A percentile compares a stretch with the other conserved stretches of the same genome.
Evolutionary conservation across 1,284 basidiomycete genomes (phyloP).

Genomic region (Pseudozyma tsukubaensis): DNA sequence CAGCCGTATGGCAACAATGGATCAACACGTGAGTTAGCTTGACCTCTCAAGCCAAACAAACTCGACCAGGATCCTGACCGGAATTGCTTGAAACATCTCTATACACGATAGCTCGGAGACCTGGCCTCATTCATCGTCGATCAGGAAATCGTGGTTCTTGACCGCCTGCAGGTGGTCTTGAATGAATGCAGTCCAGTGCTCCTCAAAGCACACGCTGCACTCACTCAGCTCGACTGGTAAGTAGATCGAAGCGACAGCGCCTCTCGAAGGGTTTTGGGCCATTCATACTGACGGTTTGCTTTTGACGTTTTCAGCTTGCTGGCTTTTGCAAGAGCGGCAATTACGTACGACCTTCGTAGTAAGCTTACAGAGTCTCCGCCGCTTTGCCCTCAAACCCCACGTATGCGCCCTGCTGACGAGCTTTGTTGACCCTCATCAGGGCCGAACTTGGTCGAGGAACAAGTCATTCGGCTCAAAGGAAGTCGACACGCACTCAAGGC

Average conservation of each 20-base stretch:
- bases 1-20: slow-evolving; percentile 28
- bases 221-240: slow-evolving; percentile 47
- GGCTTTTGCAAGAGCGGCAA: slow-evolving; percentile 40
- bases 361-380: background rate
- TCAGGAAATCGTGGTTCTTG: slow-evolving; percentile 46
- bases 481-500: slow-evolving; percentile 46
- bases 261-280: background rate
- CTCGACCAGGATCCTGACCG: no score
- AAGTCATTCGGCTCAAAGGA: slow-evolving; percentile 27
- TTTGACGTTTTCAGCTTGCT: slow-evolving; percentile 11
- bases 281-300: background rate
- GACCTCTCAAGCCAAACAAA: background rate
- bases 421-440: slow-evolving; percentile 4
- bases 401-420: background rate
- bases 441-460: slow-evolving; percentile 30
- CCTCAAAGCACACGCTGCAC: slow-evolving; percentile 19
- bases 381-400: background rate
- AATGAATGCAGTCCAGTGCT: slow-evolving; percentile 21
- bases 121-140: slow-evolving; percentile 46
- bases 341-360: slow-evolving; percentile 34
- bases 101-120: slow-evolving; percentile 33
- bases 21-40: slow-evolving; percentile 19
- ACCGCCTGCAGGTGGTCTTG: slow-evolving; percentile 21
- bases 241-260: background rate
- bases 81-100: background rate